Evolutionary conservation across 345 rosid genomes (phyloP).

Genomic region (Microcos paniculata): DNA sequence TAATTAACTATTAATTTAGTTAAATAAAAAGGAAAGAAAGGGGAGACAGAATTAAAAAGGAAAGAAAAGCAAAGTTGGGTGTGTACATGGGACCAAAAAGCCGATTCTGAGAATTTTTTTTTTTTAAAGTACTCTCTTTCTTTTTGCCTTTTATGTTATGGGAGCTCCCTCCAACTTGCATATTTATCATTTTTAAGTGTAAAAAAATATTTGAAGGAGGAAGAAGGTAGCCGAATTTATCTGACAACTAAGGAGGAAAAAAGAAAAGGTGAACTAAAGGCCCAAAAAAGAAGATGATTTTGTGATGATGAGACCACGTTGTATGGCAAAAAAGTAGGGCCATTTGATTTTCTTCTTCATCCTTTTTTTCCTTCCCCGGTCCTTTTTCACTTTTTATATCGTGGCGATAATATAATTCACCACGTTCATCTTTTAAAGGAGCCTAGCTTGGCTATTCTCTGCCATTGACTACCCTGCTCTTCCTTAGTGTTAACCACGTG

Average conservation of each 20-base stretch:
- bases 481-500: background rate
- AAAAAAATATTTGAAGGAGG: background rate
- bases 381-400: background rate
- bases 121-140: background rate
- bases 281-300: conserved; percentile 18
- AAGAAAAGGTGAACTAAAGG: background rate
- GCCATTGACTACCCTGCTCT: background rate
- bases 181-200: background rate
- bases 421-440: background rate
- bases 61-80: background rate
- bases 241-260: background rate
- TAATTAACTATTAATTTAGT: background rate
- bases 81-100: background rate
- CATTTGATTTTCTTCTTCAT: background rate
- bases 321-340: conserved; percentile 2
- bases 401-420: background rate
- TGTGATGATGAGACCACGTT: conserved; percentile 29
- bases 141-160: background rate
- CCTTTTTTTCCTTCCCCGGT: background rate
- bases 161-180: background rate
- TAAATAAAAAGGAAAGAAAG: background rate
- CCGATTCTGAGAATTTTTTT: background rate
- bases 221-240: background rate
- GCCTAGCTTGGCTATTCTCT: background rate
- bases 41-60: background rate